Evolutionary conservation across 2,329 filamentous ascomycete species (phyloP), one percentile per base, ranked within the genome.

Genomic region (Fusarium torulosum): DNA sequence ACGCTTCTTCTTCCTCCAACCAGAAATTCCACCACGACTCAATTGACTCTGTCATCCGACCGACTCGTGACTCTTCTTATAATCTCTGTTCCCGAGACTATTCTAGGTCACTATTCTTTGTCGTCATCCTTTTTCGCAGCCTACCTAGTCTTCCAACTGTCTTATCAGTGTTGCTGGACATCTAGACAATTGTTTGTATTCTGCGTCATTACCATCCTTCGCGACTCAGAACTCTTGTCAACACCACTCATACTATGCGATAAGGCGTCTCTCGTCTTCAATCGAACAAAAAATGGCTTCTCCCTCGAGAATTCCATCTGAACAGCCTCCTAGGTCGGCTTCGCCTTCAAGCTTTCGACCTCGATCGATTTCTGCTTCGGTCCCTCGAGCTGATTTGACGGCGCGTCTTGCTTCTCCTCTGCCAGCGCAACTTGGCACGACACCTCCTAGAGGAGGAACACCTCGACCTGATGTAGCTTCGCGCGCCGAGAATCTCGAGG

Each of bases 391-490:
- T 51, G 83, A 88, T 65, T 81, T 85, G 46, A 90, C 85, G 51
- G 88, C 88, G 58, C 84, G 88, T 66, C 82, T 90, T 53, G 86
- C 86, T 44, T 86, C 86, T 27, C 87, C 87, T 31, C 79, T 88
- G 20, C 81, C 82, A 29, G 78, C 80, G 44, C 76, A 79, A 46
- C 66, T 76, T 44, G 75, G 76, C 49, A 76, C 79, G 21, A 77
- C 78, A 35, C 76, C 77, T 55, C 80, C 82, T 21, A 73, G 77
- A 46, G 74, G 73, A 45, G 73, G 59, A 41, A 80, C 79, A 23
- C 78, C 78, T 49, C 65, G 69, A 31, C 70, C 74, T 7, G 66
- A 74, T 46, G 61, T 61, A 41, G 43, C 45, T 49, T 55, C 61
- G 13, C 70, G 57, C 27, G 40, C 69, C n/a, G 64, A 71, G 37